Evolutionary conservation across 2,329 filamentous ascomycete species (phyloP).

Genomic region (Tolypocladium paradoxum): DNA sequence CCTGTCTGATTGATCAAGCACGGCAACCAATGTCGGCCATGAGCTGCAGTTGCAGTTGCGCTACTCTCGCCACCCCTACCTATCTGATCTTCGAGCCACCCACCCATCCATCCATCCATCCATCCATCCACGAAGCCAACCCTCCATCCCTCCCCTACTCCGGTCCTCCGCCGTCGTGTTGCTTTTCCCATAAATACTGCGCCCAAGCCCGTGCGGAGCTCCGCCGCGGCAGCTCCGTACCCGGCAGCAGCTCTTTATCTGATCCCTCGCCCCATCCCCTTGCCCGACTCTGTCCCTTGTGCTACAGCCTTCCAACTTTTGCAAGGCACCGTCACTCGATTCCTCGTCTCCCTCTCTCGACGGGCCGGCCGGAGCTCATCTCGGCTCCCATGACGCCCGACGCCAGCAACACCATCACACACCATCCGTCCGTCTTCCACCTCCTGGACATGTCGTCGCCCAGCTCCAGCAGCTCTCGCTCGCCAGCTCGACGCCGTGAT

Average conservation of each 20-base stretch:
- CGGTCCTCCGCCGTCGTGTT: neutral
- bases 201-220: neutral
- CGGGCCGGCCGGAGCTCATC: neutral
- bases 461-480: slow-evolving; percentile 16
- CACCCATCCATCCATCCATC: neutral
- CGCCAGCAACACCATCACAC: slow-evolving; percentile 27
- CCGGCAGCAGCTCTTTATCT: neutral
- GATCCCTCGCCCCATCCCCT: neutral
- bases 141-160: neutral
- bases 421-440: slow-evolving; percentile 34
- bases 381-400: slow-evolving; percentile 28
- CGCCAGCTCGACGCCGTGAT: slow-evolving; percentile 14
- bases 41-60: neutral
- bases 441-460: slow-evolving; percentile 22
- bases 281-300: neutral
- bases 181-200: neutral
- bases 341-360: neutral
- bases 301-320: neutral
- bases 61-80: neutral
- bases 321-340: neutral
- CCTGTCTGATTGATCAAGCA: neutral
- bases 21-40: neutral
- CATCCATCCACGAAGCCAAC: neutral
- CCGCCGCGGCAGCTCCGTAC: neutral
- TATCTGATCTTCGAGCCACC: neutral